Conservation (phyloP, 2,329 filamentous ascomycete genomes). For the Trichoderma breve region DNA sequence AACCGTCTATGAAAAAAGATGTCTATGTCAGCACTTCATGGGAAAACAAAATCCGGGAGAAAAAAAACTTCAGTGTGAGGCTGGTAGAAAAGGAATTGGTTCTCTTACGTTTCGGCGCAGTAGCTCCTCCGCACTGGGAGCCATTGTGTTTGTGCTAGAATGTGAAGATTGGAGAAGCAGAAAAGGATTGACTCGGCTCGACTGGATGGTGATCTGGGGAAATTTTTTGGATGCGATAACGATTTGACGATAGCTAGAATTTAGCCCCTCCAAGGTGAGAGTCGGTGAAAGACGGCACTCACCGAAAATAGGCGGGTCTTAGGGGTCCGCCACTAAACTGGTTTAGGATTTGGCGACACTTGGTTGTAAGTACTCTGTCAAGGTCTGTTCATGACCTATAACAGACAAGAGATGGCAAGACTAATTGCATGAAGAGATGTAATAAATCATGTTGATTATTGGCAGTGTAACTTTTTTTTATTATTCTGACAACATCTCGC, state of each 20-base stretch:
- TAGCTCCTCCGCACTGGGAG: conserved; percentile 54
- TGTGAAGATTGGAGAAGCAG: conserved; percentile 9
- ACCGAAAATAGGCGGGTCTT: not conserved
- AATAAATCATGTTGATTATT: not conserved
- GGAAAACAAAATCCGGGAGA: not conserved
- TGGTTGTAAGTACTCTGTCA: not conserved
- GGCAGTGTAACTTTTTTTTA: not conserved
- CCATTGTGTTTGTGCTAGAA: conserved; percentile 24
- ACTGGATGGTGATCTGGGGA: conserved; percentile 19
- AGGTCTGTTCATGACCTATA: not conserved
- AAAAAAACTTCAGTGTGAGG: not conserved
- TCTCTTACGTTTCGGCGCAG: conserved; percentile 58
- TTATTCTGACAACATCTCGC: not conserved
- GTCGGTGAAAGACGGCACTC: conserved; percentile 17
- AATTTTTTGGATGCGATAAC: conserved; percentile 31
- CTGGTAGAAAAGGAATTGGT: not conserved
- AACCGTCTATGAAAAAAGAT: conserved; percentile 61
- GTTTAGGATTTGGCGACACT: not conserved
- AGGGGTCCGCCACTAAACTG: not conserved
- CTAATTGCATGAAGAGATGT: not conserved
- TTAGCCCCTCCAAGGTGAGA: conserved; percentile 31
- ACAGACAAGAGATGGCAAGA: not conserved
- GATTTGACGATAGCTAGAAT: conserved; percentile 15
- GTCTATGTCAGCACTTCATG: not conserved
- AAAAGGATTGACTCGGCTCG: not conserved